Percentiles rank a stretch among this genome's conserved stretches.
Conservation (phyloP, 2,329 filamentous ascomycete species). For the Colletotrichum trifolii region DNA sequence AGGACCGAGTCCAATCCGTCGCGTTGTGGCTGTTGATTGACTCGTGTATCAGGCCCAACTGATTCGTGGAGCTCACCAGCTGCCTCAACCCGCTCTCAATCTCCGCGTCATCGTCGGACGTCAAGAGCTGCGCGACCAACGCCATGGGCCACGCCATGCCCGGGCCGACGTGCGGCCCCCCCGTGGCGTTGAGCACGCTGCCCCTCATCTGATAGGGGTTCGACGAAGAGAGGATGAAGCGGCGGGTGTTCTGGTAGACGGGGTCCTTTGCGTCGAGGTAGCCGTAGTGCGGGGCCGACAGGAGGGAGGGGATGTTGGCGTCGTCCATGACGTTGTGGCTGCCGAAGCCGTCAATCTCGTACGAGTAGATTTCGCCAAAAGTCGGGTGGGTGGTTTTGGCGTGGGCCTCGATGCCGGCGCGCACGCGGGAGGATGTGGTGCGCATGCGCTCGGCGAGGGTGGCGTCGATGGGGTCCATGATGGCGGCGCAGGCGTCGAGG, state of each 20-base stretch:
- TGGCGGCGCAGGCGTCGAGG: slow-evolving; percentile 60
- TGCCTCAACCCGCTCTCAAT: slow-evolving; percentile 73
- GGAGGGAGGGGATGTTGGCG: slow-evolving; percentile 70
- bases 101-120: slow-evolving; percentile 78
- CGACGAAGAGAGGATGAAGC: slow-evolving; percentile 76
- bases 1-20: slow-evolving; percentile 55
- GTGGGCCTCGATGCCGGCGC: slow-evolving; percentile 74
- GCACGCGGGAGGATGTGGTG: slow-evolving; percentile 65
- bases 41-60: slow-evolving; percentile 84
- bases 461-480: slow-evolving; percentile 59
- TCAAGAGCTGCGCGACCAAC: slow-evolving; percentile 82
- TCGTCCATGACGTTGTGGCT: slow-evolving; percentile 71
- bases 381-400: slow-evolving; percentile 72
- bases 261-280: slow-evolving; percentile 67
- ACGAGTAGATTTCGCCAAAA: slow-evolving; percentile 75
- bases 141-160: slow-evolving; percentile 90
- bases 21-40: slow-evolving; percentile 75
- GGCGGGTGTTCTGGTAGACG: slow-evolving; percentile 79
- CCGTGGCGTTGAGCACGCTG: slow-evolving; percentile 61
- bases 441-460: slow-evolving; percentile 68
- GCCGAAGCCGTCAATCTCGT: slow-evolving; percentile 77
- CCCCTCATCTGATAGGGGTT: slow-evolving; percentile 79
- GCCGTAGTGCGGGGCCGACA: slow-evolving; percentile 70
- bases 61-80: slow-evolving; percentile 75
- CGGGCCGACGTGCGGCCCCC: slow-evolving; percentile 66